phyloP scores from a whole-genome alignment of 2,329 filamentous ascomycete genomes.

The Penicillium hordei region DNA sequence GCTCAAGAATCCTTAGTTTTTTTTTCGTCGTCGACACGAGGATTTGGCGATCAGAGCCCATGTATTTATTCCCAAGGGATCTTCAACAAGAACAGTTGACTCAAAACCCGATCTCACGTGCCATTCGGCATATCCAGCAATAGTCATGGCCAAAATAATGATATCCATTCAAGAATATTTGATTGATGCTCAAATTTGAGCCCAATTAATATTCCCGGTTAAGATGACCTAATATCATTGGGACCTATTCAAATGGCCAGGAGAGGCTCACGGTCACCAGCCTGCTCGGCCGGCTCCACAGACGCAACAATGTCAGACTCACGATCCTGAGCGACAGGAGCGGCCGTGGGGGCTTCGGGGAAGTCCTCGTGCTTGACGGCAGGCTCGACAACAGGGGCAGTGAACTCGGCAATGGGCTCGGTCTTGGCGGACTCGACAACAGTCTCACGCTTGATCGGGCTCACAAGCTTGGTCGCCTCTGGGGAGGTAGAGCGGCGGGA shows the following conservation, averaged over 20 bases:
- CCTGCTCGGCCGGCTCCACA: constrained; percentile 32
- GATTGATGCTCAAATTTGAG: background rate
- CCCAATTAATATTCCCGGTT: background rate
- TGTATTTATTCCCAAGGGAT: constrained; percentile 13
- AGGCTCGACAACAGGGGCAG: constrained; percentile 40
- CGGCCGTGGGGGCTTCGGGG: constrained; percentile 47
- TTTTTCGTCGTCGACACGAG: constrained; percentile 15
- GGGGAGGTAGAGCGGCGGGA: constrained; percentile 36
- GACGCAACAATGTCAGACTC: constrained; percentile 17
- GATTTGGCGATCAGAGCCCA: constrained; percentile 3
- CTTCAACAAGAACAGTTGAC: constrained; percentile 3
- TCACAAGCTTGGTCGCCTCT: constrained; percentile 31
- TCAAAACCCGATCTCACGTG: constrained; percentile 4
- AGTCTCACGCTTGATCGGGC: constrained; percentile 12
- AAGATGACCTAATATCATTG: background rate
- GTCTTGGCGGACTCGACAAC: constrained; percentile 11
- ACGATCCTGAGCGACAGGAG: constrained; percentile 32
- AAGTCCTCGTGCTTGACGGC: constrained; percentile 51
- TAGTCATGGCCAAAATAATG: constrained; percentile 7
- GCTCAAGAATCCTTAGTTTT: constrained; percentile 14
- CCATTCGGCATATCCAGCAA: constrained; percentile 15
- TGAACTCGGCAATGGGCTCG: constrained; percentile 14
- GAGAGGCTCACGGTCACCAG: constrained; percentile 36
- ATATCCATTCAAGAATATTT: constrained; percentile 4
- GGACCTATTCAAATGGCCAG: constrained; percentile 28